Evolutionary conservation across 2,329 filamentous ascomycete genomes (phyloP).

Genomic region (Diaporthe velutina): DNA sequence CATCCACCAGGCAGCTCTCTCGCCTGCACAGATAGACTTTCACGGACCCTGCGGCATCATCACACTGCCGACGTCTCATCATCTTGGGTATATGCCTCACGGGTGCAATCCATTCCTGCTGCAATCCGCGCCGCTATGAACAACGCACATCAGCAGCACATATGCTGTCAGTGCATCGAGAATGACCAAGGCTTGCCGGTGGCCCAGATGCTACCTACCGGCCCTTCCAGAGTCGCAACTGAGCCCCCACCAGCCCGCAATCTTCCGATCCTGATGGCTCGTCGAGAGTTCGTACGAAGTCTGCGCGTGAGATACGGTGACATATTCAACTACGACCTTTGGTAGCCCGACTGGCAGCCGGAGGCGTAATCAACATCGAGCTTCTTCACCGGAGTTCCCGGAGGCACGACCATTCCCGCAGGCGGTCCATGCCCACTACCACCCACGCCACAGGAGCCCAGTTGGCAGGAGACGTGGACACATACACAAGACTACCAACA

Average conservation of each 20-base stretch:
- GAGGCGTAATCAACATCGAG: not conserved
- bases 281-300: not conserved
- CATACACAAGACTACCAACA: not conserved
- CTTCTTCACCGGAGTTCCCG: not conserved
- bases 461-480: not conserved
- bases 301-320: not conserved
- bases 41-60: not conserved
- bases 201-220: not conserved
- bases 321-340: not conserved
- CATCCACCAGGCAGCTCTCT: slow-evolving; percentile 15
- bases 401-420: not conserved
- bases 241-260: not conserved
- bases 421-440: not conserved
- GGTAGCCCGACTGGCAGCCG: not conserved
- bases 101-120: not conserved
- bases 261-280: slow-evolving; percentile 12
- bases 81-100: not conserved
- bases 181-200: not conserved
- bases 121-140: not conserved
- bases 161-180: not conserved
- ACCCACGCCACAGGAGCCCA: not conserved
- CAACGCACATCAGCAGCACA: not conserved
- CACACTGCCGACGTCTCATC: slow-evolving; percentile 22
- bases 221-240: not conserved
- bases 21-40: slow-evolving; percentile 20